Conservation (phyloP, 73 alveolate genomes). For the Paramecium sonneborni region DNA sequence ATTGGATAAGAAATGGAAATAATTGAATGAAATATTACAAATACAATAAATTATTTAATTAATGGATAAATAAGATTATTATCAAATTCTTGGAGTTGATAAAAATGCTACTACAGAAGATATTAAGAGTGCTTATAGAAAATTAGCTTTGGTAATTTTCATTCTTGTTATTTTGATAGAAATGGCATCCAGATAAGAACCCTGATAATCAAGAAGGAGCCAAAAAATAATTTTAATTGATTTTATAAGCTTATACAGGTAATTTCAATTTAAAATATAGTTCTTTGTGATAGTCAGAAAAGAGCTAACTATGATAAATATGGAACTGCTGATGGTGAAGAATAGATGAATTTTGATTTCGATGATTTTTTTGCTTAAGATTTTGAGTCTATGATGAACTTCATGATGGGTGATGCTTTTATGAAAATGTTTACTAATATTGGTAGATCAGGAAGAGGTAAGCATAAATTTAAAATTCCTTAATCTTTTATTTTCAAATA, state of each 20-base stretch:
- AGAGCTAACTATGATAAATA: conserved; percentile 32
- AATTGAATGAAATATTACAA: conserved; percentile 17
- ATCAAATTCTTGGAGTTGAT: conserved; percentile 80
- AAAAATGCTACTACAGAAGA: conserved; percentile 75
- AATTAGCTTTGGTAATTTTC: conserved; percentile 62
- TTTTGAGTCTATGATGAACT: conserved; percentile 25
- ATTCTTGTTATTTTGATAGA: neutral
- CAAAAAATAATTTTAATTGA: conserved; percentile 72
- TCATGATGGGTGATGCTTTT: conserved; percentile 50
- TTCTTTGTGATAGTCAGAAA: neutral
- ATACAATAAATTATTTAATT: conserved; percentile 60
- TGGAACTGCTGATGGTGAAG: conserved; percentile 39
- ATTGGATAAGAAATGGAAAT: conserved; percentile 29
- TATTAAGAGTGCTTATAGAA: conserved; percentile 74
- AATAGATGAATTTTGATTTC: neutral
- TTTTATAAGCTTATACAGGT: conserved; percentile 74
- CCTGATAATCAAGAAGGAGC: conserved; percentile 71
- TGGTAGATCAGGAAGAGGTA: conserved; percentile 18
- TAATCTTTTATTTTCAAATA: conserved; percentile 4
- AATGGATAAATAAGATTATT: conserved; percentile 76
- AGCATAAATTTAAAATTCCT: neutral
- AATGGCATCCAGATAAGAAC: conserved; percentile 69
- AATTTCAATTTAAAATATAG: neutral
- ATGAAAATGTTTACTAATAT: neutral
- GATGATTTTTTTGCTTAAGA: neutral